Base-by-base conservation (phyloP, 1,284 basidiomycete species). In the Coriolopsis trogii region DNA sequence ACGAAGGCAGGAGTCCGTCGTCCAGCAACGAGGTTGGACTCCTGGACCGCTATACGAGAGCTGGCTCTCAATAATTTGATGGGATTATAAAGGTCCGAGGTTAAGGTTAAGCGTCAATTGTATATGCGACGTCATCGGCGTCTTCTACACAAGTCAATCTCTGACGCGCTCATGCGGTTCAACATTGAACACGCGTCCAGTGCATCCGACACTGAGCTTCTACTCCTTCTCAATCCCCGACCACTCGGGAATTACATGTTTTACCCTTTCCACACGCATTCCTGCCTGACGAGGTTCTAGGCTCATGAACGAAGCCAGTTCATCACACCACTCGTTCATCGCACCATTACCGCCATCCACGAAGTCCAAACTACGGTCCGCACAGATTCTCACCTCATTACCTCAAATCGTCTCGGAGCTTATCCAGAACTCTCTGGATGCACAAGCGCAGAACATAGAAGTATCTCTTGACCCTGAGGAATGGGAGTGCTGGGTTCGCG, bases 361-460 rank as follows among this genome's bases (percentile, higher is more conserved):
- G 6, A 82, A 81, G 51, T 74, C 79, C 26, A 84, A 77, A 63
- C 74, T 97, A 34, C 84, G 94, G 46, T 93, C 93, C 0, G 82
- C 89, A 0, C 83, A 93, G 64, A 86, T 94, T 57, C 73, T 96
- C 51, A 91, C 91, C 0, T 89, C 91, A 6, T 68, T 95, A 18
- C 78, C 89, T 4, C 84, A 88, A 64, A 76, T 94, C 51, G 74
- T 95, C 18, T 85, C 84, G 1, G 92, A 96, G 69, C 81, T 97
- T 33, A 69, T 93, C 15, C 91, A 95, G 65, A 97, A 97, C 66
- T 81, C 91, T 1, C 72, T 91, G 15, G 89, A 91, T 59, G 85
- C 87, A n/a, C 74, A 74, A 31, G 81, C 87, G 1, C 73, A 67
- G 18, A 73, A 78, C 30, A 72, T 91, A 50, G 81, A 89, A 45